Percentiles rank a stretch among this genome's conserved stretches.
These are phyloP conservation scores for Pythium rhizo-oryzae DNA, from an alignment of 352 stramenopile species.

Conservation along the genomic window DNA sequence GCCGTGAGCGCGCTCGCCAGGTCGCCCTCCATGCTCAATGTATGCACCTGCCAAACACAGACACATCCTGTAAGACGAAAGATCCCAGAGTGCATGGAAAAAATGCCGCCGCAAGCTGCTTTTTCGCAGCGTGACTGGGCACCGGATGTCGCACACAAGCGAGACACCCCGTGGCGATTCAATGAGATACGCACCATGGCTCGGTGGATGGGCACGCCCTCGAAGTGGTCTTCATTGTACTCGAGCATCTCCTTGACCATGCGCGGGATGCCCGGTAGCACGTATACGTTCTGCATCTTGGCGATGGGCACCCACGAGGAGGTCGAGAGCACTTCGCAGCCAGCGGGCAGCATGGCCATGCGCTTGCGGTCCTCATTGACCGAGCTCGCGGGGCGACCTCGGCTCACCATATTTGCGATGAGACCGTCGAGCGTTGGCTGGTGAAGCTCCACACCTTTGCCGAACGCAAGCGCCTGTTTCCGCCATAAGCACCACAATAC, in stretches of 20 bases:
- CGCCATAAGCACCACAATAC: no score
- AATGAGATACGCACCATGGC: slow-evolving; percentile 50
- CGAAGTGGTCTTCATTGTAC: slow-evolving; percentile 76
- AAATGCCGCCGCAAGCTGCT: neutral
- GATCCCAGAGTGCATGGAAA: slow-evolving; percentile 7
- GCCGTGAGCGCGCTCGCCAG: slow-evolving; percentile 63
- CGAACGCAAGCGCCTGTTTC: slow-evolving; percentile 72
- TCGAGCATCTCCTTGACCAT: slow-evolving; percentile 86
- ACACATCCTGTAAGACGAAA: neutral
- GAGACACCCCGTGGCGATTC: neutral
- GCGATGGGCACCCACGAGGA: slow-evolving; percentile 77
- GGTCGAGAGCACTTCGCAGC: slow-evolving; percentile 57
- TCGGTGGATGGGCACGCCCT: slow-evolving; percentile 76
- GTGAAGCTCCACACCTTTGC: slow-evolving; percentile 64
- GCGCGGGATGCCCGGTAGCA: slow-evolving; percentile 80
- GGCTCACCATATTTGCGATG: slow-evolving; percentile 40
- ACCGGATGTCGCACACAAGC: slow-evolving; percentile 6
- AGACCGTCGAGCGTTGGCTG: slow-evolving; percentile 67
- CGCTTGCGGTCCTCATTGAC: slow-evolving; percentile 73
- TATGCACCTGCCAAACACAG: slow-evolving; percentile 58
- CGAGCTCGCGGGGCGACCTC: slow-evolving; percentile 33
- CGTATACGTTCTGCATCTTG: slow-evolving; percentile 82
- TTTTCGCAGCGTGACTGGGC: neutral
- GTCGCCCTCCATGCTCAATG: slow-evolving; percentile 64
- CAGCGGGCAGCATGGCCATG: slow-evolving; percentile 71